Percentiles rank a stretch among this genome's conserved stretches.
These are phyloP conservation scores for Blastocystis sp. DNA, from an alignment of 352 stramenopile genomes.

Conservation along the genomic window DNA sequence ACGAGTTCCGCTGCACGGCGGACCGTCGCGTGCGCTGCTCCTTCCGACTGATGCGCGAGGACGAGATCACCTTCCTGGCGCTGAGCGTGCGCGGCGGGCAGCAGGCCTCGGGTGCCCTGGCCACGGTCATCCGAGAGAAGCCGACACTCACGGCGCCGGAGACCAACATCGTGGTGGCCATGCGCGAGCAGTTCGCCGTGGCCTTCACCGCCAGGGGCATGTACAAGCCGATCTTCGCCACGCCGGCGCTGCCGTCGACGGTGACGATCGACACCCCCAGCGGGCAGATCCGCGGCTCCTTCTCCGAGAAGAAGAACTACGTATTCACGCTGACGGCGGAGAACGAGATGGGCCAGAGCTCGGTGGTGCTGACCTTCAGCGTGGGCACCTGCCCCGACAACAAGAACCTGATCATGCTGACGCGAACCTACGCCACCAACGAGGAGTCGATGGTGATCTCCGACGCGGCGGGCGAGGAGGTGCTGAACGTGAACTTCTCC, in stretches of 20 bases:
- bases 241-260: neutral
- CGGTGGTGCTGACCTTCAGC: neutral
- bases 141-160: neutral
- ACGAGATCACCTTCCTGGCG: neutral
- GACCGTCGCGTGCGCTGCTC: neutral
- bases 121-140: neutral
- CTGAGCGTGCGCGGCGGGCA: neutral
- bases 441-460: neutral
- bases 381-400: constrained; percentile 38
- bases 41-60: neutral
- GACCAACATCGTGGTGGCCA: neutral
- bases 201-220: neutral
- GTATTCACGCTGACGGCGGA: constrained; percentile 4
- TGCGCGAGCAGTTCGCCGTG: neutral
- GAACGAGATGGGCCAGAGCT: neutral
- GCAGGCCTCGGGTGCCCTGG: neutral
- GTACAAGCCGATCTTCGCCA: neutral
- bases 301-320: neutral
- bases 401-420: neutral
- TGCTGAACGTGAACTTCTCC: neutral
- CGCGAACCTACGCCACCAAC: neutral
- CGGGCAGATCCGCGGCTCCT: neutral
- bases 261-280: neutral
- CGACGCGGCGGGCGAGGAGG: neutral
- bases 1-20: neutral